Base-by-base conservation (phyloP, 106 monocot genomes). In the Vanilla planifolia region DNA sequence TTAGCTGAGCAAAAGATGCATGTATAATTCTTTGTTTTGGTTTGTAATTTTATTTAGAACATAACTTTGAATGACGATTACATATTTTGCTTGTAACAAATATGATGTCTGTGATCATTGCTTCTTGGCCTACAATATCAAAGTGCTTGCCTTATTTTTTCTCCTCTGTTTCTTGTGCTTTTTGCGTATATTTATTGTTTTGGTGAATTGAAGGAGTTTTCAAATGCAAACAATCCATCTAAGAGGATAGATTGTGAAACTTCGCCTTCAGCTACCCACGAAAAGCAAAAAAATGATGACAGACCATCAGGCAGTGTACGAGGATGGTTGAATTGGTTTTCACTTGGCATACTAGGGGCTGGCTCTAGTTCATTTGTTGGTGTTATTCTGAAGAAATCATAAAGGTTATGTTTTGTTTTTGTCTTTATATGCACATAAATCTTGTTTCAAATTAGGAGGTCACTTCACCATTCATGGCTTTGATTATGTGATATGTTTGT, bases 291-390 rank as follows among this genome's bases (percentile, higher is more conserved):
- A 51, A 73, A 60, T 72, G 67, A 70, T 74, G 89, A 78, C 41
- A 62, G 56, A n/a, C 61, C 79, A 59, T 60, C 66, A 23, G 74
- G 74, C 27, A 75, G 67, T 67, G 63, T 45, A 28, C 67, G 74
- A 22, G 67, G 87, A 46, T 96, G 90, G 96, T 66, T 96, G 62
- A 96, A 79, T 37, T 96, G 91, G 91, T 39, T 96, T 15, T 88
- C 96, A 28, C 84, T 84, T 64, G 96, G 91, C 43, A 88, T 96
- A 91, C 96, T 96, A 73, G 96, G 96, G 55, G 96, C 79, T 71
- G 96, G 91, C 60, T 72, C 74, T 16, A 84, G 64, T 61, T 79
- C 81, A 58, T 91, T 96, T 84, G 69, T 87, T 79, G 96, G 87
- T 61, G 84, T 89, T 64, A 67, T 96, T 91, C 96, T 52, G 96